Conservation (phyloP, 116 monocot genomes). For the Posidonia oceanica region DNA sequence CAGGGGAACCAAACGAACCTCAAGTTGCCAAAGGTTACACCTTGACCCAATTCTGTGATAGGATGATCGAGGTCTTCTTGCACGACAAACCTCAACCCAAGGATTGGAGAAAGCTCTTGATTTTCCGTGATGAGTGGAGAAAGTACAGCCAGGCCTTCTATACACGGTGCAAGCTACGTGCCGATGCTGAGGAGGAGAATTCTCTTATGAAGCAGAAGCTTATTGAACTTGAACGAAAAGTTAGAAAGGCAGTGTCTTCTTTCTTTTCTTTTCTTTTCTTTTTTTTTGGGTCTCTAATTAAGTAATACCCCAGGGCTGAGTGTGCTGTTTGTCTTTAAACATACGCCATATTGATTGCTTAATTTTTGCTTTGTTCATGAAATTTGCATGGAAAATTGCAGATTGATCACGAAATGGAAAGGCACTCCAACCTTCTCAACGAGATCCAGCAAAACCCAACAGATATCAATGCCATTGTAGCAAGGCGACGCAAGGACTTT, state of each 20-base stretch:
- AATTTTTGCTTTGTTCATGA: neutral
- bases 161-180: constrained; percentile 44
- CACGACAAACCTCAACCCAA: constrained; percentile 65
- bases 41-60: constrained; percentile 89
- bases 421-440: constrained; percentile 50
- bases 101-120: constrained; percentile 90
- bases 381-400: constrained; percentile 9
- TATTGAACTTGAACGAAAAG: constrained; percentile 50
- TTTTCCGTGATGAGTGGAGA: constrained; percentile 82
- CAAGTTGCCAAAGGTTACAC: constrained; percentile 78
- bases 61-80: constrained; percentile 88
- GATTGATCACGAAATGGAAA: constrained; percentile 84
- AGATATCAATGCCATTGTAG: constrained; percentile 76
- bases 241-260: constrained; percentile 43
- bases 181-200: constrained; percentile 42
- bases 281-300: too few species aligned
- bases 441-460: constrained; percentile 64
- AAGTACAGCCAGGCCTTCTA: constrained; percentile 69
- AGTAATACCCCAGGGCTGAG: too few species aligned
- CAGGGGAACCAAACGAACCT: constrained; percentile 14
- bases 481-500: constrained; percentile 75
- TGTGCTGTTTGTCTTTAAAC: neutral
- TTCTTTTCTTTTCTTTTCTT: neutral
- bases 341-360: neutral
- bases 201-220: constrained; percentile 50